phyloP scores from a whole-genome alignment of 495 filamentous ascomycete genomes.

The Glutinoglossum americanum region DNA sequence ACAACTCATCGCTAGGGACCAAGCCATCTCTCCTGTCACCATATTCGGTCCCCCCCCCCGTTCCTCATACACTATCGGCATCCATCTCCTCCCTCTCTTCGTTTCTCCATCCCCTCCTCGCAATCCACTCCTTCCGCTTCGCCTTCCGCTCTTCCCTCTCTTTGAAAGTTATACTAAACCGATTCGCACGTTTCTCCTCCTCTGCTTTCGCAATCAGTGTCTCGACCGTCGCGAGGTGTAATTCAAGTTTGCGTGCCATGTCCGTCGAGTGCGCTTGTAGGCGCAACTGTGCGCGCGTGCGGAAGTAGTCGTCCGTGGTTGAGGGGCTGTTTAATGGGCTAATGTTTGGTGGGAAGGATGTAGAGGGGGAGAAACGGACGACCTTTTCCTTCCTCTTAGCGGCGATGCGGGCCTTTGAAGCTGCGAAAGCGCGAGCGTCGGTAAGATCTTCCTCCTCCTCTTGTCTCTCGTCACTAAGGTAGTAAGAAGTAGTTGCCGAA shows the following conservation, averaged over 20 bases:
- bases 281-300: neutral
- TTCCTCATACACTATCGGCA: neutral
- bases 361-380: neutral
- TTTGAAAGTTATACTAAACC: neutral
- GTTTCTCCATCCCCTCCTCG: neutral
- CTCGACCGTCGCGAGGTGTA: neutral
- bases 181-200: neutral
- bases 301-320: neutral
- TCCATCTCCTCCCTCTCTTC: neutral
- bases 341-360: neutral
- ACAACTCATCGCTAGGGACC: neutral
- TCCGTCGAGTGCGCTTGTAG: neutral
- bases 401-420: neutral
- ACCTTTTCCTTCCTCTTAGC: neutral
- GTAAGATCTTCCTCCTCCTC: neutral
- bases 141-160: neutral
- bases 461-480: neutral
- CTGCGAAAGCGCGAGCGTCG: neutral
- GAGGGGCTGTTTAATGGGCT: neutral
- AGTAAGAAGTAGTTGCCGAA: neutral
- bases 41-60: neutral
- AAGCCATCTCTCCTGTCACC: neutral
- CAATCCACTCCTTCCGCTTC: neutral
- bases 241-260: neutral
- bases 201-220: neutral